A percentile compares a stretch with the other conserved stretches of the same genome.
Conservation (phyloP, 148 eudicot species). For the Dianthus caryophyllus region DNA sequence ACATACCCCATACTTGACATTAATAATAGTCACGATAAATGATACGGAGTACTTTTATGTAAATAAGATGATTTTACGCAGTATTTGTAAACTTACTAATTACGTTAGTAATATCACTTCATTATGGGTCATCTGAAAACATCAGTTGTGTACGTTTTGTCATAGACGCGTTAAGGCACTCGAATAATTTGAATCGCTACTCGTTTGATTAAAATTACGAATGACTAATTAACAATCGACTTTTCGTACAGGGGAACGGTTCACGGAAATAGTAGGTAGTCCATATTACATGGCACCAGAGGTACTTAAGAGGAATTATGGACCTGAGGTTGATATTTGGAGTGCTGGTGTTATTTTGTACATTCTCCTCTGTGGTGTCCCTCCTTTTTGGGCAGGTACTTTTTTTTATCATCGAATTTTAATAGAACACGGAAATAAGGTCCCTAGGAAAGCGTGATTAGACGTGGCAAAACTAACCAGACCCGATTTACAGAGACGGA, state of each 20-base stretch:
- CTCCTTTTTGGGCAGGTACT: slow-evolving; percentile 95
- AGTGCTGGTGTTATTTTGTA: slow-evolving; percentile 89
- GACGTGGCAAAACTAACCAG: too few species aligned
- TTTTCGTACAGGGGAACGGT: slow-evolving; percentile 59
- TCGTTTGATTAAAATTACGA: too few species aligned
- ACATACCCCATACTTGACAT: too few species aligned
- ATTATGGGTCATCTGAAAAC: background rate
- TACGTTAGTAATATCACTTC: too few species aligned
- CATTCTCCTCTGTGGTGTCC: slow-evolving; percentile 82
- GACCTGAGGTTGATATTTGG: slow-evolving; percentile 89
- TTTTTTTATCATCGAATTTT: background rate
- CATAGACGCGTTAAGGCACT: background rate
- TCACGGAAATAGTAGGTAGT: slow-evolving; percentile 84
- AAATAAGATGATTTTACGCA: too few species aligned
- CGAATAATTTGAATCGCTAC: background rate
- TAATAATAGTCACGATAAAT: too few species aligned
- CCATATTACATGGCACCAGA: slow-evolving; percentile 98
- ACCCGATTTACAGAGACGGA: slow-evolving; percentile 70
- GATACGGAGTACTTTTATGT: too few species aligned
- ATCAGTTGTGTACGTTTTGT: background rate
- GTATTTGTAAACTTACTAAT: too few species aligned
- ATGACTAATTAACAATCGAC: too few species aligned
- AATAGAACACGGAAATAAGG: too few species aligned
- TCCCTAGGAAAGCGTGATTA: too few species aligned
- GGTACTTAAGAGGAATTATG: slow-evolving; percentile 77